Base-by-base conservation (phyloP, 192 early-diverging fungal genomes). In the Glomus cerebriforme region DNA sequence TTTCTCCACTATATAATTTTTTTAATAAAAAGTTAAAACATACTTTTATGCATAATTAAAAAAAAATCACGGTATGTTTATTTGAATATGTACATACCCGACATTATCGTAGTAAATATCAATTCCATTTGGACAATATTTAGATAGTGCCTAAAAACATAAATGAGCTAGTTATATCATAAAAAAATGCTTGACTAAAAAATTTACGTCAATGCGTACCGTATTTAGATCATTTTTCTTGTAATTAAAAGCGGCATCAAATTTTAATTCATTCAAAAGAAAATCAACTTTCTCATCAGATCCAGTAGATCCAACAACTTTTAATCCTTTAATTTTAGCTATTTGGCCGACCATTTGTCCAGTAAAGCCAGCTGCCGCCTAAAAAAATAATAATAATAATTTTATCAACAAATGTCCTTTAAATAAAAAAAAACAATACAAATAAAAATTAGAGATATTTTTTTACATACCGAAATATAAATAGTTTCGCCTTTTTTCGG, bases 201-300 rank as follows among this genome's bases (percentile, higher is more conserved):
- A 29, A 26, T 4, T 64, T 8, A 64, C 27, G 10, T 29, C n/a
- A n/a, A n/a, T 17, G 1, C 15, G 3, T 64, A 85, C 87, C 1
- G 79, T 81, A 5, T 79, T 70, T 49, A 80, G 77, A n/a, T 84
- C 86, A 8, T 83, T 87, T 3, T 89, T 95, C 83, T 96, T 98
- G 92, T 98, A 98, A 87, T 98, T 98, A 88, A 98, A 93, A 15
- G 88, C 96, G 4, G 85, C 93, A 82, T 98, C 95, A 58, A 93
- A 93, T 8, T 92, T 92, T 60, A 92, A 79, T 47, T 87, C 86
- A 7, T 87, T 82, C 72, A 87, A 87, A 24, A 96, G 86, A 78
- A 87, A 90, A 22, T 81, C 86, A 26, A 93, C 91, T 81, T 98
- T 98, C 2, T 95, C 93, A 79, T 96, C 94, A 2, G 89, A 87